Evolutionary conservation across 192 early-diverging fungal genomes (phyloP), one percentile per base, ranked within the genome.

Genomic region (Coemansia sp.): DNA sequence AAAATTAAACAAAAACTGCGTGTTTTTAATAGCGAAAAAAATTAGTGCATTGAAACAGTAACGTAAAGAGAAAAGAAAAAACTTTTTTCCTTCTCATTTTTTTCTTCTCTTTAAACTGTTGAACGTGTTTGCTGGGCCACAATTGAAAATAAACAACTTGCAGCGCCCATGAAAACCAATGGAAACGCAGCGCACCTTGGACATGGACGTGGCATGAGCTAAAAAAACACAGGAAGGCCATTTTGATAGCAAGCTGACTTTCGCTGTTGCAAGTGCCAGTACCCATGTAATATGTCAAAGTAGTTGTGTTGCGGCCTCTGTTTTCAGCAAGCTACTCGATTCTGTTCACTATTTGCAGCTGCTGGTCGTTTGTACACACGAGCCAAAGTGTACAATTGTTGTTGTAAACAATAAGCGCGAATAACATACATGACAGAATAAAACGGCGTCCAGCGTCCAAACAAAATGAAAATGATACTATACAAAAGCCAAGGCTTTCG

Each of bases 391-490:
- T 45, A 45, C 42, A 45, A 45, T 45, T 45, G 42, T 45, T 45
- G 42, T 45, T 2, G 12, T 14, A 45, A 14, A 45, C 42, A 45
- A 45, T 45, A 45, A 45, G 12, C 42, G 12, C 16, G 12, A 7
- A 7, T 2, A 45, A 45, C 42, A 2, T 45, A 45, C 42, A 45
- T 45, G 42, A 11, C 42, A 14, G 10, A 45, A 45, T 45, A 45
- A 3, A 45, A 45, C 5, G 12, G 16, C 5, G 42, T n/a, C n/a
- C n/a, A n/a, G 42, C 5, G 42, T 45, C 42, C 11, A 45, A 45
- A 45, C n/a, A n/a, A n/a, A n/a, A 45, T 45, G 42, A 45, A 45
- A 45, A 45, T 45, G 42, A 45, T 45, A 45, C 42, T 25, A 52
- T 22, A 52, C 51, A 52, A 52, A 6, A 20, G n/a, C 22, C 28